Conservation (phyloP, 768 basidiomycete genomes). For the Lactifluus subvellereus region DNA sequence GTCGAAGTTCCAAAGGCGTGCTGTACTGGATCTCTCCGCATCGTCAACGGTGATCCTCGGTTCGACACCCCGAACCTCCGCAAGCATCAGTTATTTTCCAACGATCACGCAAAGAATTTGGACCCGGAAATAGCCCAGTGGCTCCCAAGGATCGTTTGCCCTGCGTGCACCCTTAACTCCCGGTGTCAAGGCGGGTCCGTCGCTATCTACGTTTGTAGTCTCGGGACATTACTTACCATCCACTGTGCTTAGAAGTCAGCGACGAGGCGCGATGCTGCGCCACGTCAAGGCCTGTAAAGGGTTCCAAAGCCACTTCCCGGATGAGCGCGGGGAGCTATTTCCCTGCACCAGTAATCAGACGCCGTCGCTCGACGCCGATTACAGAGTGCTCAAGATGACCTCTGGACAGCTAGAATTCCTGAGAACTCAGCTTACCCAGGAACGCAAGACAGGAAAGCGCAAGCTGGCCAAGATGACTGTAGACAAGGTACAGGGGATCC, state of each 20-base stretch:
- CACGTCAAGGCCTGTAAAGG: background rate
- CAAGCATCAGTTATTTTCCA: conserved; percentile 14
- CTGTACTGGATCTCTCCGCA: background rate
- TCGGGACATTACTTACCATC: background rate
- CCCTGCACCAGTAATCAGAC: background rate
- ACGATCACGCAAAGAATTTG: background rate
- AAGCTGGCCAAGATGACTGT: background rate
- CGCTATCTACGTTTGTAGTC: too few relatives aligned
- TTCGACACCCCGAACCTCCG: background rate
- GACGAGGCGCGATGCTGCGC: background rate
- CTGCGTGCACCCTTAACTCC: conserved; percentile 1
- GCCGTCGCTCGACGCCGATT: background rate
- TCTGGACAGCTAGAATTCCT: conserved; percentile 1
- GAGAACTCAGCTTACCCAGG: background rate
- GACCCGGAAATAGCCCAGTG: conserved; percentile 11
- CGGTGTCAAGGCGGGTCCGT: conserved; percentile 6
- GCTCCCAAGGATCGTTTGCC: conserved; percentile 13
- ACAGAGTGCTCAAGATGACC: conserved; percentile 8
- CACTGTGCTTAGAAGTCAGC: background rate
- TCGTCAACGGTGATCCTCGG: background rate
- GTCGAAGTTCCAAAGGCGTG: background rate
- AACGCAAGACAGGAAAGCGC: background rate
- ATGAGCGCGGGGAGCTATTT: background rate
- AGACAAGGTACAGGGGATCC: background rate
- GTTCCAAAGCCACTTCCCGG: background rate